Base-by-base conservation (phyloP, 345 rosid species). In the Physaria fendleri region DNA sequence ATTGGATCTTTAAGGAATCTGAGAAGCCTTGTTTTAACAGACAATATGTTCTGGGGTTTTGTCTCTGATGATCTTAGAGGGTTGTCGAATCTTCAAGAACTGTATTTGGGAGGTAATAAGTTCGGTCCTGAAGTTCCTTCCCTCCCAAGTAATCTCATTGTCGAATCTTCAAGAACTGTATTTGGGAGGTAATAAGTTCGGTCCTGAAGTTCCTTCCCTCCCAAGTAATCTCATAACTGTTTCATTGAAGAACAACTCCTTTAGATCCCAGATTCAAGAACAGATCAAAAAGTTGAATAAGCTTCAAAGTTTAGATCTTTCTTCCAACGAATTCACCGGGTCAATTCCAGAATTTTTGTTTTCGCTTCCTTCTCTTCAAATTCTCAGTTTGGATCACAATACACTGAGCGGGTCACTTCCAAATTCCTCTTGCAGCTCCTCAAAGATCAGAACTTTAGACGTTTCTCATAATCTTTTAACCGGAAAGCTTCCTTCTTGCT, bases 91-190 rank as follows among this genome's bases (percentile, higher is more conserved):
- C 87, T 88, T 22, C 57, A 63, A 74, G 88, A 84, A 51, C 75
- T 88, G 48, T 66, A 82, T 59, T 64, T 91, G 52, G 76, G 84
- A 35, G 70, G 71, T 60, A 91, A 91, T 53, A 28, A 65, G 15
- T 68, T 88, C 2, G 95, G 95, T 40, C 87, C 93, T 35, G 45
- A 66, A 20, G 76, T 85, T 56, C 96, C 98, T 44, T 78, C 77
- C 1, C 41, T 90, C 8, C 76, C 79, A 60, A 68, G 65, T 68
- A 76, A 56, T n/a, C n/a, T n/a, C n/a, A n/a, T 59, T 85, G 53
- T 20, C 52, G 5, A 25, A 33, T 5, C 87, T 88, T 22, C 57
- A 63, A 74, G 88, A 84, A 51, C 75, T 88, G 48, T 66, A 82
- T 59, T 64, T 91, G 52, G 76, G 84, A 35, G 70, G 71, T 60